These are phyloP conservation scores for Eustoma russellianum DNA, from an alignment of 257 asterid species.

Conservation along the genomic window DNA sequence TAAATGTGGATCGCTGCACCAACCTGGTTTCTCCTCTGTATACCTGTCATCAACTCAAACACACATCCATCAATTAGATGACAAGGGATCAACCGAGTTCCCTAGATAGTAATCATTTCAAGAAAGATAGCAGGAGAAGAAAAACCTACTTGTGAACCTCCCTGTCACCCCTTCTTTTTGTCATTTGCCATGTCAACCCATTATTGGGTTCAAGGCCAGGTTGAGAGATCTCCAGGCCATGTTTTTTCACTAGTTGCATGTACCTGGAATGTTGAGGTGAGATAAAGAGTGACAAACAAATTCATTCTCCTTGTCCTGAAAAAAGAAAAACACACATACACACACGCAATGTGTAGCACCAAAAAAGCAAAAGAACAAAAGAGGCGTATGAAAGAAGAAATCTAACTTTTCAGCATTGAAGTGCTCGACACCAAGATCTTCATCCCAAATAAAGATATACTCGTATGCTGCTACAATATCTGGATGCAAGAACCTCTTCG, in stretches of 20 bases:
- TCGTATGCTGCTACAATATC: constrained; percentile 94
- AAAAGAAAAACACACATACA: neutral
- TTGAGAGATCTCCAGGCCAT: constrained; percentile 92
- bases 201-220: constrained; percentile 99
- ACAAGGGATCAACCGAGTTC: neutral
- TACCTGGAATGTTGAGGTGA: constrained; percentile 37
- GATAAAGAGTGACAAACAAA: constrained; percentile 2
- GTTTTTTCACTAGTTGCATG: constrained; percentile 77
- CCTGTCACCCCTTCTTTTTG: constrained; percentile 91
- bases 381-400: constrained; percentile 4
- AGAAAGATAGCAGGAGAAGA: neutral
- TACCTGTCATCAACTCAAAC: constrained; percentile 41
- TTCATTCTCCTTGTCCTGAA: neutral
- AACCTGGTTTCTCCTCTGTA: constrained; percentile 98
- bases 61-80: neutral
- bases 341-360: neutral
- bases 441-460: constrained; percentile 97
- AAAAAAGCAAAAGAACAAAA: neutral
- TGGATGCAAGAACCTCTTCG: constrained; percentile 96
- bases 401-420: constrained; percentile 74
- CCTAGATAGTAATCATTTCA: neutral
- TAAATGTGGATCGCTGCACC: constrained; percentile 97
- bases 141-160: constrained; percentile 90
- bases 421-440: constrained; percentile 99
- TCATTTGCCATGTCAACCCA: constrained; percentile 99